Conservation (phyloP, 1,139 yeast species). For the Suhomyces guaymorum region DNA sequence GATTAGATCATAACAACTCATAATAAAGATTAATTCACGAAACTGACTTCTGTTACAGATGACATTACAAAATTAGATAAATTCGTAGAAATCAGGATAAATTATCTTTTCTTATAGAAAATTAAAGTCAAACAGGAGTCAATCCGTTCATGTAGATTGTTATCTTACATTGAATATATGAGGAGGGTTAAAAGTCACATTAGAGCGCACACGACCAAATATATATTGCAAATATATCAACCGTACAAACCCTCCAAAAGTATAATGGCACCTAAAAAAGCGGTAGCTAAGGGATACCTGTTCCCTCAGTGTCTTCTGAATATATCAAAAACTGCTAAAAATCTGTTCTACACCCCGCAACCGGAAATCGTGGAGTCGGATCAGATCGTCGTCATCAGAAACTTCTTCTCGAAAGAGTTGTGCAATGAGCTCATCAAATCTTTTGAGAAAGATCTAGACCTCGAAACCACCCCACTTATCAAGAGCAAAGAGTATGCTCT, state of each 20-base stretch:
- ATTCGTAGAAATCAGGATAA: no score
- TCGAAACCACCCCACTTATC: constrained; percentile 52
- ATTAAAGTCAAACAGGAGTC: no score
- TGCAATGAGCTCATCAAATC: constrained; percentile 48
- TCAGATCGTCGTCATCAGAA: constrained; percentile 51
- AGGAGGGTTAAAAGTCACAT: background rate
- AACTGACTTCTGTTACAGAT: no score
- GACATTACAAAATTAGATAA: no score
- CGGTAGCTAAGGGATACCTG: constrained; percentile 14
- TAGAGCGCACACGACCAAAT: constrained; percentile 2
- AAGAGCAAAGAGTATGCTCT: constrained; percentile 60
- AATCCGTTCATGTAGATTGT: no score
- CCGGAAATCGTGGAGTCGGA: constrained; percentile 33
- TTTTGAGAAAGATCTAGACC: constrained; percentile 30
- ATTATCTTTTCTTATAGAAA: no score
- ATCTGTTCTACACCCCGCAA: constrained; percentile 35
- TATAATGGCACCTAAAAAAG: constrained; percentile 15
- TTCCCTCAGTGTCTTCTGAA: constrained; percentile 34
- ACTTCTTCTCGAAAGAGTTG: constrained; percentile 43
- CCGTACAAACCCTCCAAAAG: background rate
- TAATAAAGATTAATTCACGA: no score
- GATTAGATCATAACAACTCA: no score
- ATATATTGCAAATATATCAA: constrained; percentile 1
- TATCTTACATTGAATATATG: background rate
- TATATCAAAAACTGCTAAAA: constrained; percentile 21